Evolutionary conservation across 257 asterid genomes (phyloP), one percentile per base, ranked within the genome.

Genomic region (Fraxinus pennsylvanica): DNA sequence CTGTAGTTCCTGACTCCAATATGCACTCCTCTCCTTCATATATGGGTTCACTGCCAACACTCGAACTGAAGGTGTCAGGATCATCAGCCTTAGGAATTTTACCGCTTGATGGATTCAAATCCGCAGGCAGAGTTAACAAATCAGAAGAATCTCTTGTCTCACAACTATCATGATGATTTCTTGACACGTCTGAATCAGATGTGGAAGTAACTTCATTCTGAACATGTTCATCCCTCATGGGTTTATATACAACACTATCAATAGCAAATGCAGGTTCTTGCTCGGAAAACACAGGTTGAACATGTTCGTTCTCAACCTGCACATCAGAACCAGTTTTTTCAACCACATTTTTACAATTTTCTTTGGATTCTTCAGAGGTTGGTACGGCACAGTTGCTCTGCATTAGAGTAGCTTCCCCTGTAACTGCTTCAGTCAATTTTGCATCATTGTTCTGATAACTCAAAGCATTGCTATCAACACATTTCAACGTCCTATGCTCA

Each of bases 21-120:
- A 93, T 95, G 79, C 91, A 74, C 57, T 95, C 99, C 85, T 93
- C 98, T 10, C 98, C 99, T 87, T 93, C 99, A 84, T 95, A 95
- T 30, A 93, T 86, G 69, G 97, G 98, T 78, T 93, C 98, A 32
- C 83, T 82, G 72, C 80, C 86, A 22, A 88, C 73, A 73, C 85
- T 78, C 29, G 91, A 82, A 69, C 87, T 76, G 36, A 86, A 78
- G 66, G 89, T 71, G 82, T 86, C 85, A 33, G 86, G 73, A 78
- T 85, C 90, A 75, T 77, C 86, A 61, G 59, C 70, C 39, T 75
- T 76, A 76, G 74, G 85, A 59, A 39, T 81, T 83, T 73, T 75
- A 68, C 81, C 83, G 75, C 83, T 81, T 50, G 89, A 82, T 74
- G 86, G 79, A 84, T 82, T 87, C 52, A 85, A 82, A 73, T 71